Percentiles rank a stretch among this genome's conserved stretches.
phyloP scores from a whole-genome alignment of 2,329 filamentous ascomycete species.

The Phyllosticta citribraziliensis region DNA sequence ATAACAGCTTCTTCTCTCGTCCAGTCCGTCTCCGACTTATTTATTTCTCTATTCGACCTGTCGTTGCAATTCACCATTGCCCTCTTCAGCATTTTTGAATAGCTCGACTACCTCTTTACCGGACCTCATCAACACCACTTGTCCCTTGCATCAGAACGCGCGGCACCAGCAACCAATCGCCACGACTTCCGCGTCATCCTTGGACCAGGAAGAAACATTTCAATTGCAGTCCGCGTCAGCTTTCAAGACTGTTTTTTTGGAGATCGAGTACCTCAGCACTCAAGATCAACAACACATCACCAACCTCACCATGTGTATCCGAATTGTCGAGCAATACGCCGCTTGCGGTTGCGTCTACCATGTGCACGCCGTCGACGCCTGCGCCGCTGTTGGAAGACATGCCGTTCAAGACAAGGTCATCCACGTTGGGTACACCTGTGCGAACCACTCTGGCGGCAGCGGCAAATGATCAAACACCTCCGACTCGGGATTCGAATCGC shows the following conservation, averaged over 20 bases:
- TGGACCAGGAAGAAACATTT: too few species aligned
- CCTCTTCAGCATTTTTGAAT: neutral
- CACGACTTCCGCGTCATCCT: neutral
- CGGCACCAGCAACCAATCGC: neutral
- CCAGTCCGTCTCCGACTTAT: neutral
- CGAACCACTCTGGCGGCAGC: neutral
- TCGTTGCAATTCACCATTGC: neutral
- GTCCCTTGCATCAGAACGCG: neutral
- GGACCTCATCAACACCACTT: neutral
- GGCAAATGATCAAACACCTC: neutral
- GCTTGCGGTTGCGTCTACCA: slow-evolving; percentile 29
- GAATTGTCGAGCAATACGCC: slow-evolving; percentile 26
- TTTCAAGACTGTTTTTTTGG: neutral
- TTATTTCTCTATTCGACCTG: neutral
- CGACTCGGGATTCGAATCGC: neutral
- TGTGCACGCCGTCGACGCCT: slow-evolving; percentile 26
- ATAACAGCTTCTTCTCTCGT: neutral
- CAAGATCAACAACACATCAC: neutral
- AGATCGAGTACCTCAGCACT: neutral
- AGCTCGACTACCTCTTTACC: neutral
- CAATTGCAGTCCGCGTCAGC: neutral
- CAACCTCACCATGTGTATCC: slow-evolving; percentile 22
- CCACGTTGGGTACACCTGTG: slow-evolving; percentile 22
- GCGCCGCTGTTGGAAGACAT: slow-evolving; percentile 23
- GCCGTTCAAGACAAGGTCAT: slow-evolving; percentile 21